Conservation (phyloP, 192 early-diverging fungal genomes). For the Umbelopsis sp. region DNA sequence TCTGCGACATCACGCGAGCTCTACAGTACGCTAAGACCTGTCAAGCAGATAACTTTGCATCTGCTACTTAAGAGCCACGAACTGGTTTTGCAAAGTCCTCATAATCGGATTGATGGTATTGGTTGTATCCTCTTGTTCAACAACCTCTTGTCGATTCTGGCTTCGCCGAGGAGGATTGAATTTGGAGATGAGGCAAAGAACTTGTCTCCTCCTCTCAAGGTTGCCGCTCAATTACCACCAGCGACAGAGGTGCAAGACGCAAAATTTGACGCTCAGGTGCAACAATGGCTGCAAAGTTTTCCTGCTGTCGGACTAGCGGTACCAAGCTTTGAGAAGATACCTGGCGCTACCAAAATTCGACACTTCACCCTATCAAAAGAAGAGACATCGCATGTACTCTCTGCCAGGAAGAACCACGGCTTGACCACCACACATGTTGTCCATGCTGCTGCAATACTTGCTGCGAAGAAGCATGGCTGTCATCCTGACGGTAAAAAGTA, state of each 20-base stretch:
- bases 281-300: not conserved
- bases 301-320: not conserved
- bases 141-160: not conserved
- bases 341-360: not conserved
- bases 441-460: constrained; percentile 1
- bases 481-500: not conserved
- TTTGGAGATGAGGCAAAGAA: constrained; percentile 9
- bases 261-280: not conserved
- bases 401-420: not conserved
- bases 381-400: not conserved
- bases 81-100: not conserved
- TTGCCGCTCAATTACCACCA: not conserved
- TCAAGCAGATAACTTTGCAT: not conserved
- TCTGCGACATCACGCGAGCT: not conserved
- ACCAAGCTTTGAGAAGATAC: not conserved
- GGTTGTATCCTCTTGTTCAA: not conserved
- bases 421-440: not conserved
- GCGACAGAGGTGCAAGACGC: not conserved
- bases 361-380: not conserved
- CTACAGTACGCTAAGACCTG: not conserved
- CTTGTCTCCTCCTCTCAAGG: not conserved
- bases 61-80: not conserved
- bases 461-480: not conserved
- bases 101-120: not conserved
- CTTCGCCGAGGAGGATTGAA: not conserved